A percentile compares a stretch with the other conserved stretches of the same genome.
Conservation (phyloP, 345 rosid species). For the Carallia brachiata region DNA sequence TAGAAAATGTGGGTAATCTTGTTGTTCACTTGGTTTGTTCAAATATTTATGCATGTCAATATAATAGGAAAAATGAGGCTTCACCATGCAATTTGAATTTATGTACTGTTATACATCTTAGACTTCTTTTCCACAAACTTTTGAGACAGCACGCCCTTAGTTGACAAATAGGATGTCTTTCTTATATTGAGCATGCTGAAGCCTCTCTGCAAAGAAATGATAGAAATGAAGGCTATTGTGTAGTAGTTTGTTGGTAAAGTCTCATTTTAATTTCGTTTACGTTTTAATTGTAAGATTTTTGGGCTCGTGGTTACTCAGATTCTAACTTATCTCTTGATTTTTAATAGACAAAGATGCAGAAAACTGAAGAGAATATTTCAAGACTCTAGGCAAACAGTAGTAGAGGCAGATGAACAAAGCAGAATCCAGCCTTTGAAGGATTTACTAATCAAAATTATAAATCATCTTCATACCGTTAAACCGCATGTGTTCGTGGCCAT, state of each 20-base stretch:
- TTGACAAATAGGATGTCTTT: not conserved
- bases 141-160: not conserved
- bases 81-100: not conserved
- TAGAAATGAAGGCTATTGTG: not conserved
- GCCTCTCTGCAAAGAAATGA: not conserved
- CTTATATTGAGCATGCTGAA: not conserved
- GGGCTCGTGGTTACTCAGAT: not conserved
- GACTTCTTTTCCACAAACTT: not conserved
- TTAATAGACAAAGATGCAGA: constrained; percentile 23
- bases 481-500: constrained; percentile 23
- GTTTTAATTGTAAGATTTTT: too few species aligned
- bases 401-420: constrained; percentile 18
- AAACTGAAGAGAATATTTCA: constrained; percentile 28
- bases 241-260: not conserved
- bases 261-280: not conserved
- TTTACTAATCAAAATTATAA: constrained; percentile 17
- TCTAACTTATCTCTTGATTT: not conserved
- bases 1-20: constrained; percentile 23
- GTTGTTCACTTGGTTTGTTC: not conserved
- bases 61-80: not conserved
- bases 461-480: constrained; percentile 24
- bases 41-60: not conserved
- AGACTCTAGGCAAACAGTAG: constrained; percentile 23
- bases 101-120: not conserved
- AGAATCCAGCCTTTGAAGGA: constrained; percentile 29